Evolutionary conservation across 192 early-diverging fungal species (phyloP).

Genomic region (Backusella luteola): DNA sequence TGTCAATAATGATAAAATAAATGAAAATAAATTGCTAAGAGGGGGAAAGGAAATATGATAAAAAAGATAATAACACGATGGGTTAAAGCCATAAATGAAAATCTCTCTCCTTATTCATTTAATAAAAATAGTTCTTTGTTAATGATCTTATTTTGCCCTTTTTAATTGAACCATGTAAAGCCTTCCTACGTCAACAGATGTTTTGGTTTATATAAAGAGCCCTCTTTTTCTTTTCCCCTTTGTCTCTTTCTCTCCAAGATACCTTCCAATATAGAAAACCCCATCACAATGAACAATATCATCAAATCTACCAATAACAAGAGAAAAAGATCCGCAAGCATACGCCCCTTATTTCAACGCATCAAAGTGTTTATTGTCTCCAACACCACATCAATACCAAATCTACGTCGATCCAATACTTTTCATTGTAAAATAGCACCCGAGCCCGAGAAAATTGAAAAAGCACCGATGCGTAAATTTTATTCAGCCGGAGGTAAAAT

Average conservation of each 20-base stretch:
- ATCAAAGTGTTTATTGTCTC: not conserved
- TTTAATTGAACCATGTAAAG: not conserved
- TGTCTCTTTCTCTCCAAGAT: not conserved
- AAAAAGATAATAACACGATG: not conserved
- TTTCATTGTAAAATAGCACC: not conserved
- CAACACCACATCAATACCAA: not conserved
- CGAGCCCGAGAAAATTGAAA: not conserved
- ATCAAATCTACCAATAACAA: not conserved
- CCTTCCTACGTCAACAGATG: not conserved
- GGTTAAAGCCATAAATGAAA: not conserved
- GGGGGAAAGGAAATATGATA: not conserved
- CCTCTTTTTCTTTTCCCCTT: not conserved
- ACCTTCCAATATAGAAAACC: not conserved
- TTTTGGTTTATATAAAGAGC: not conserved
- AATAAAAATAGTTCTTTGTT: not conserved
- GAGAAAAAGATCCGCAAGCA: not conserved
- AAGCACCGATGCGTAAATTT: not conserved
- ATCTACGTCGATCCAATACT: not conserved
- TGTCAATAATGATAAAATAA: not conserved
- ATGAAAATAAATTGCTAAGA: not conserved
- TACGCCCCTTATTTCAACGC: not conserved
- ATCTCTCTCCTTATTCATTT: not conserved
- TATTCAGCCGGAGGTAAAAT: not conserved
- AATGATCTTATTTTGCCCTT: not conserved
- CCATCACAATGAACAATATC: not conserved